Evolutionary conservation across 768 basidiomycete species (phyloP).

Genomic region (Lactifluus echinatus): DNA sequence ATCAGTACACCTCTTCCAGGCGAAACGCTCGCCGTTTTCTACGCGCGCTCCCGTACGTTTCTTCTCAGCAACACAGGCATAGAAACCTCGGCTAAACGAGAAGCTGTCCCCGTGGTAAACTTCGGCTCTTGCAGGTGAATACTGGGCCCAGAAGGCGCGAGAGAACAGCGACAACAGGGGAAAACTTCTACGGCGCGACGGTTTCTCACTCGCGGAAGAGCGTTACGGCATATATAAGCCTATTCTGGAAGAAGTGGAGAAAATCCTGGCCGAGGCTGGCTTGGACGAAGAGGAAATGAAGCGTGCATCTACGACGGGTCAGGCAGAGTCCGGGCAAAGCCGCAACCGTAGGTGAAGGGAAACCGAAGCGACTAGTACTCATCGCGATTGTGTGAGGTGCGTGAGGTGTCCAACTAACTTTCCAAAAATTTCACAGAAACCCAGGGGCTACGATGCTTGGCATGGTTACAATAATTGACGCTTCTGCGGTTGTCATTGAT

Average conservation of each 20-base stretch:
- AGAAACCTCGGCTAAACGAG: neutral
- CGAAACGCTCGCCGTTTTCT: slow-evolving; percentile 77
- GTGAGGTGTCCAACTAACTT: neutral
- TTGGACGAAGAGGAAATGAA: slow-evolving; percentile 78
- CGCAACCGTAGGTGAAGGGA: slow-evolving; percentile 36
- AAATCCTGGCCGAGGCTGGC: slow-evolving; percentile 75
- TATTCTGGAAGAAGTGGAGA: slow-evolving; percentile 71
- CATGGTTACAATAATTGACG: neutral
- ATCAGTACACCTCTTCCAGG: slow-evolving; percentile 77
- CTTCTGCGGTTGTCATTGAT: neutral
- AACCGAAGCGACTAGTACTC: neutral
- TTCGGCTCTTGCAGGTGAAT: slow-evolving; percentile 43
- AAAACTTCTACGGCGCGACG: slow-evolving; percentile 69
- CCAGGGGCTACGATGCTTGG: neutral
- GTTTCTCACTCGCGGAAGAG: slow-evolving; percentile 66
- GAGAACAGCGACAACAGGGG: slow-evolving; percentile 54
- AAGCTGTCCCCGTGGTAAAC: neutral
- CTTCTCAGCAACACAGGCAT: neutral
- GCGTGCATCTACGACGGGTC: slow-evolving; percentile 37
- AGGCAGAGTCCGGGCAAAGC: slow-evolving; percentile 36
- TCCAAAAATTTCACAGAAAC: neutral
- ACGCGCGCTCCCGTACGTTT: slow-evolving; percentile 64
- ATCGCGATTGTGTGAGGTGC: neutral
- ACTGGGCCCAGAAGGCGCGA: slow-evolving; percentile 72
- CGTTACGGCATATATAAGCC: slow-evolving; percentile 79